Base-by-base conservation (phyloP, 2,329 filamentous ascomycete genomes). In the Penicillium sp. region DNA sequence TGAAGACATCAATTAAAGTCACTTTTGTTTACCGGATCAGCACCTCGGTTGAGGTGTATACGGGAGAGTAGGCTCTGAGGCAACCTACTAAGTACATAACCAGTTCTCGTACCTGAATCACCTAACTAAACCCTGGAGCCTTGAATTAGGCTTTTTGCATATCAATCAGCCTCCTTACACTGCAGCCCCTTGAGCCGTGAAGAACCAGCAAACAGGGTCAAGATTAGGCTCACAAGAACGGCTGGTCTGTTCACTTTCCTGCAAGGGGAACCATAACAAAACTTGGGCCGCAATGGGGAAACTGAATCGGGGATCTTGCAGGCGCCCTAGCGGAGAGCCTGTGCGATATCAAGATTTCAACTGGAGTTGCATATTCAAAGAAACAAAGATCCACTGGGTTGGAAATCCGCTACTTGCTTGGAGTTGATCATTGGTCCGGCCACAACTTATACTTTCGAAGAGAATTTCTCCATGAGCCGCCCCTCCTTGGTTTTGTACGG, bases 201-300 rank as follows among this genome's bases (percentile, higher is more conserved):
- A 55, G n/a, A 45, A 19, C 29, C 16, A 39, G 50, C 53, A 56
- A 58, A 48, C 35, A 48, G 33, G 35, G 9, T 39, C 21, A 31
- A n/a, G 19, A 44, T 37, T 22, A 24, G 48, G 8, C 52, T 59
- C 26, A 49, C 48, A 63, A 54, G 60, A 66, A 65, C 62, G 16
- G 39, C 52, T 66, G 64, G 62, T 65, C 64, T 54, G 64, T 65
- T 61, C 64, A 29, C 26, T 21, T 26, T 21, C 22, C 60, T 64
- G 62, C 56, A 66, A 62, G 62, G 61, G 31, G 54, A 63, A 55
- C 55, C 53, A 14, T 7, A 29, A n/a, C 24, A 11, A 22, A 42
- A 22, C 19, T 2, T 35, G 46, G 19, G 7, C 14, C 29, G 33
- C 7, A 37, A 13, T 46, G 26, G 16, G 14, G 48, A 50, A 42